Conservation (phyloP, 441 rosid genomes). For the Pelargonium australe region DNA sequence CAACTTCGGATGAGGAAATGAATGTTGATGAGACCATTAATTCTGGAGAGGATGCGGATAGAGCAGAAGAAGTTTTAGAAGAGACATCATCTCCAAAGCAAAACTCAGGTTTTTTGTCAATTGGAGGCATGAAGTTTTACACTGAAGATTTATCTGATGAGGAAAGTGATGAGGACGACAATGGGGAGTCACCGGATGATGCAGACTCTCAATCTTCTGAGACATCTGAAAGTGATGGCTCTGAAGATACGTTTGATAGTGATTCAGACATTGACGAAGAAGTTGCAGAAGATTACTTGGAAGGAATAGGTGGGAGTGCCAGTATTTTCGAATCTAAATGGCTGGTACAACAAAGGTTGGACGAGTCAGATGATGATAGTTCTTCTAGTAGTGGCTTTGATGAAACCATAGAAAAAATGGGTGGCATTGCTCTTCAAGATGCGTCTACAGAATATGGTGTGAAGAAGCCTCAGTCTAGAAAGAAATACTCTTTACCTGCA, state of each 20-base stretch:
- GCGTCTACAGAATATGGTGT: slow-evolving; percentile 65
- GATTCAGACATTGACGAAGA: slow-evolving; percentile 66
- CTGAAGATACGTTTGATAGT: slow-evolving; percentile 38
- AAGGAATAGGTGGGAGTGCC: slow-evolving; percentile 75
- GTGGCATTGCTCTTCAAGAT: slow-evolving; percentile 57
- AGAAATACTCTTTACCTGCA: slow-evolving; percentile 20
- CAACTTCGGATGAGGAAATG: slow-evolving; percentile 30
- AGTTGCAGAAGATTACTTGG: slow-evolving; percentile 72
- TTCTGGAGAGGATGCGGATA: slow-evolving; percentile 23
- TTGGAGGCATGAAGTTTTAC: slow-evolving; percentile 59
- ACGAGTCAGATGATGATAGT: slow-evolving; percentile 46
- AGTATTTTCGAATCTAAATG: slow-evolving; percentile 48
- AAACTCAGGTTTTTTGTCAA: slow-evolving; percentile 54
- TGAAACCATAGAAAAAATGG: slow-evolving; percentile 48
- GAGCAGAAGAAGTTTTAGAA: slow-evolving; percentile 31
- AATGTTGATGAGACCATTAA: slow-evolving; percentile 25
- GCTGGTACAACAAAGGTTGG: slow-evolving; percentile 44
- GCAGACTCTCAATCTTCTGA: slow-evolving; percentile 41
- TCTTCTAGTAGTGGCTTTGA: slow-evolving; percentile 49
- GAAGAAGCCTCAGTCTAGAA: slow-evolving; percentile 39
- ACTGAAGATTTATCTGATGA: slow-evolving; percentile 65
- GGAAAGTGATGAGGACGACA: slow-evolving; percentile 44
- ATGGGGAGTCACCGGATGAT: slow-evolving; percentile 34
- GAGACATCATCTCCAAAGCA: slow-evolving; percentile 29
- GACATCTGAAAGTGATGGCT: slow-evolving; percentile 42